Conservation (phyloP, 1,284 basidiomycete genomes). For the Ceratorhiza oryzae-sativae region DNA sequence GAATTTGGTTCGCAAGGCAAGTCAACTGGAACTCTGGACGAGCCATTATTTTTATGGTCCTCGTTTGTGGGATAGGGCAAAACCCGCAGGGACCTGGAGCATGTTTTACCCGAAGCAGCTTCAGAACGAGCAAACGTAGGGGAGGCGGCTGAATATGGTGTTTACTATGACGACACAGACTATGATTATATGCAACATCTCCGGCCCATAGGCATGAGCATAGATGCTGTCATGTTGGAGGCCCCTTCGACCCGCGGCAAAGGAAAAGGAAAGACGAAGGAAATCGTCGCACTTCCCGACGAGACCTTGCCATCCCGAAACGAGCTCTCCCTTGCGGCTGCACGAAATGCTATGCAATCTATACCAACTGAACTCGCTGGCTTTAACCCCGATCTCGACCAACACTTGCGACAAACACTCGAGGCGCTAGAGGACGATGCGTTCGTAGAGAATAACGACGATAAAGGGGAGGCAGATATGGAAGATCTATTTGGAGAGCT, state of each 20-base stretch:
- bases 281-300: slow-evolving; percentile 54
- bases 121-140: slow-evolving; percentile 71
- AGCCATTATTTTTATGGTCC: slow-evolving; percentile 19
- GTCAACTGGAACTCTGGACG: slow-evolving; percentile 34
- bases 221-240: slow-evolving; percentile 78
- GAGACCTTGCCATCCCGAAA: slow-evolving; percentile 74
- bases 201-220: slow-evolving; percentile 72
- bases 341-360: slow-evolving; percentile 54
- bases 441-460: slow-evolving; percentile 79
- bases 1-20: slow-evolving; percentile 69
- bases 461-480: slow-evolving; percentile 56
- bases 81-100: slow-evolving; percentile 76
- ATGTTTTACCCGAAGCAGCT: slow-evolving; percentile 56
- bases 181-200: slow-evolving; percentile 99
- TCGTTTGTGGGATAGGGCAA: slow-evolving; percentile 63
- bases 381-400: slow-evolving; percentile 96
- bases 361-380: slow-evolving; percentile 86
- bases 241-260: slow-evolving; percentile 60
- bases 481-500: slow-evolving; percentile 74
- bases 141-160: slow-evolving; percentile 88
- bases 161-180: slow-evolving; percentile 96
- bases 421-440: slow-evolving; percentile 97
- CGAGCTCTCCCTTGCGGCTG: slow-evolving; percentile 64
- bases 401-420: slow-evolving; percentile 89
- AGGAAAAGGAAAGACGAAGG: slow-evolving; percentile 52